Percentiles rank a stretch among this genome's conserved stretches.
phyloP scores from a whole-genome alignment of 345 rosid species.

The Melaleuca quinquenervia region DNA sequence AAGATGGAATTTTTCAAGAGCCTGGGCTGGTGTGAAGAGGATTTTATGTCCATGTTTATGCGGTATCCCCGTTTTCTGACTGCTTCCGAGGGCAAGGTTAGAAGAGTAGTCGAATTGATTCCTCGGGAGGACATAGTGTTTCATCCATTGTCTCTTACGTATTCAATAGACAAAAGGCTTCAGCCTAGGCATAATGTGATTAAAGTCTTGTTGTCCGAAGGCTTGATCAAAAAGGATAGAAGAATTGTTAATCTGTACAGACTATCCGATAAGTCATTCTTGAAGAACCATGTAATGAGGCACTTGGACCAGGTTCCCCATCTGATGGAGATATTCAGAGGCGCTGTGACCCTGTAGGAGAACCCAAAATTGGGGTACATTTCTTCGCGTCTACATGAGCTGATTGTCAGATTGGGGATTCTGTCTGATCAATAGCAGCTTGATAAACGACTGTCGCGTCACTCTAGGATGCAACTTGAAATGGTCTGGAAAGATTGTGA shows the following conservation, averaged over 20 bases:
- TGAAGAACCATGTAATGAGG: background rate
- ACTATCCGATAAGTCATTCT: background rate
- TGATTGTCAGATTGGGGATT: background rate
- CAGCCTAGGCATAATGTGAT: slow-evolving; percentile 4
- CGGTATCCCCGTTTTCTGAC: background rate
- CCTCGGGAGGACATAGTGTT: background rate
- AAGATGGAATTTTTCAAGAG: background rate
- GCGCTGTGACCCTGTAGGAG: background rate
- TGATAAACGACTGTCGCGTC: background rate
- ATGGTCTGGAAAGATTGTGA: background rate
- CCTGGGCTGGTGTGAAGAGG: slow-evolving; percentile 3
- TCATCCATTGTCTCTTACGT: background rate
- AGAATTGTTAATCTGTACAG: background rate
- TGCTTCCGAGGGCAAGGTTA: background rate
- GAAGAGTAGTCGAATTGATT: background rate
- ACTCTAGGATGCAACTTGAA: background rate
- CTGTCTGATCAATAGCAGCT: background rate
- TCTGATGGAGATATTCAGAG: background rate
- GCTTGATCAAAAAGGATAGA: background rate
- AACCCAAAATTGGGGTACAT: background rate
- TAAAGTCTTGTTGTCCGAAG: background rate
- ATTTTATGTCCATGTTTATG: background rate
- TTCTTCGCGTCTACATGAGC: background rate
- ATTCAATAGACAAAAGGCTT: slow-evolving; percentile 1
- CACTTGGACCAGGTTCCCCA: background rate